phyloP scores from a whole-genome alignment of 352 stramenopile genomes.

The Blastocystis sp. region DNA sequence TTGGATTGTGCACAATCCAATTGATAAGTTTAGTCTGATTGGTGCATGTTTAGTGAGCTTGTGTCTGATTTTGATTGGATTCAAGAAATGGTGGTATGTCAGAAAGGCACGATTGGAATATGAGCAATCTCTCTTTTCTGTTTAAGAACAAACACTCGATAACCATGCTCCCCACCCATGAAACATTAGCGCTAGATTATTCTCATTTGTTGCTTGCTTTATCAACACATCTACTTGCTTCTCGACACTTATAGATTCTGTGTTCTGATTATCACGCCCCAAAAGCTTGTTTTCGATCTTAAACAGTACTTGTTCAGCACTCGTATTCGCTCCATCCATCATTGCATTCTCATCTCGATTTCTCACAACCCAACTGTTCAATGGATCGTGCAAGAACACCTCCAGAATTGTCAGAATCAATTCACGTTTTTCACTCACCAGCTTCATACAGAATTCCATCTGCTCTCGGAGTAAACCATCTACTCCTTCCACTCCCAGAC shows the following conservation, averaged over 20 bases:
- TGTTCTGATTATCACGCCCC: conserved; percentile 85
- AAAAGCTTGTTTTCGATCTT: conserved; percentile 95
- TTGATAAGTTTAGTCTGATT: conserved; percentile 54
- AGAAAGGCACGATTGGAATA: conserved; percentile 46
- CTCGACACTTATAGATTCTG: conserved; percentile 89
- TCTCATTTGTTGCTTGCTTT: conserved; percentile 83
- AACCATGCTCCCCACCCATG: conserved; percentile 89
- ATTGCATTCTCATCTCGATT: conserved; percentile 75
- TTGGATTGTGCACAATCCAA: conserved; percentile 47
- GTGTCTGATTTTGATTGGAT: conserved; percentile 57
- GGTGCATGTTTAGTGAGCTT: conserved; percentile 37
- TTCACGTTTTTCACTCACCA: conserved; percentile 82
- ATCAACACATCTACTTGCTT: conserved; percentile 95
- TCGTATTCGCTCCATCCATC: conserved; percentile 72
- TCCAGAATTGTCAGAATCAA: conserved; percentile 94
- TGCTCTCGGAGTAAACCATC: conserved; percentile 87
- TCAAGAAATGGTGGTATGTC: conserved; percentile 62
- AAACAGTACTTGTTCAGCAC: conserved; percentile 80
- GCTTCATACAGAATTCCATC: conserved; percentile 82
- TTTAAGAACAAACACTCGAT: conserved; percentile 66
- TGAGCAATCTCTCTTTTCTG: conserved; percentile 4
- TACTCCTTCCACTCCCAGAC: conserved; percentile 88
- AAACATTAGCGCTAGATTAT: conserved; percentile 90
- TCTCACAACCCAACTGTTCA: conserved; percentile 92
- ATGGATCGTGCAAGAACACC: conserved; percentile 94